Evolutionary conservation across 2,329 filamentous ascomycete genomes (phyloP), one percentile per base, ranked within the genome.

Genomic region (Cytospora paraplurivora): DNA sequence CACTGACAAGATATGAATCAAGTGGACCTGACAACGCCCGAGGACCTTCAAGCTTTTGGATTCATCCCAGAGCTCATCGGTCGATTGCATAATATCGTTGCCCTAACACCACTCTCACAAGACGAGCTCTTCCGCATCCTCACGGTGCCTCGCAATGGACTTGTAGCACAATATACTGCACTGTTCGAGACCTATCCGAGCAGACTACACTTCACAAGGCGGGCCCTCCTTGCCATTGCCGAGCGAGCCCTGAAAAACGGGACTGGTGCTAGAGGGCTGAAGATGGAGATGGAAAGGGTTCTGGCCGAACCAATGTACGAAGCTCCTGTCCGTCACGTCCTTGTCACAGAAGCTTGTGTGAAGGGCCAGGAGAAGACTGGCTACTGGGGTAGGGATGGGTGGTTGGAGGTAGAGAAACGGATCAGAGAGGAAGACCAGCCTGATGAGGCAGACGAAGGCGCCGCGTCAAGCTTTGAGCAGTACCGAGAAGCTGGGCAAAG

Each of bases 1-100:
- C 34, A 54, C 60, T 65, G 38, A 65, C 49, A 38, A 27, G 7
- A 15, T 41, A 19, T 27, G 13, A n/a, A 19, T 21, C 32, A 53
- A 66, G 80, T 95, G 1, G 90, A 94, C 68, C 83, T 95, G 27
- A 84, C 90, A 33, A 90, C 87, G 4, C 90, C 92, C 1, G 81
- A 85, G 12, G 90, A 96, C 70, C 79, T 96, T 1, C 92, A 96
- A 75, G 85, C 83, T 51, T 97, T 93, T 71, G 94, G 93, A 15
- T 92, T 97, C 72, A 97, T 97, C 60, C 93, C 93, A 0, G 93
- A 97, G 76, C 82, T 97, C n/a, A 90, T 98, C 59, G 95, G 95
- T n/a, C 90, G 95, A 19, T 87, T 99, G 55, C 94, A 96, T 59
- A 92, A 97, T 64, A 90, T 93, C 56, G 93, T 92, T 66, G 91